Conservation (phyloP, 202 grass and related monocot genomes). For the Dendrocalamus latiflorus region DNA sequence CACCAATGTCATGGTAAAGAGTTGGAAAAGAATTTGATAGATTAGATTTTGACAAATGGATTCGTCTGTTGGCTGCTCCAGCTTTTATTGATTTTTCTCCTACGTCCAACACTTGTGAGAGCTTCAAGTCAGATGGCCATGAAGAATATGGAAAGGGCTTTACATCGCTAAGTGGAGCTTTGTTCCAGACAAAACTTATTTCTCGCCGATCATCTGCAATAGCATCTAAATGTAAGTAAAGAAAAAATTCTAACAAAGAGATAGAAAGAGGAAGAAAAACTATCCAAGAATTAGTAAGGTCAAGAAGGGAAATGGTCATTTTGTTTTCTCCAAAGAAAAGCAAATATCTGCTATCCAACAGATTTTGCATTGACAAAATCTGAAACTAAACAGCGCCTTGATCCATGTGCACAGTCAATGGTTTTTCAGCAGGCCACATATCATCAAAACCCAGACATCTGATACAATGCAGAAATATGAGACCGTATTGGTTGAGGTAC, state of each 20-base stretch:
- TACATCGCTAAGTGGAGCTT: conserved; percentile 22
- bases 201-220: conserved; percentile 42
- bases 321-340: not conserved
- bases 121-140: conserved; percentile 47
- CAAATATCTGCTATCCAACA: not conserved
- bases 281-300: not conserved
- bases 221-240: conserved; percentile 2
- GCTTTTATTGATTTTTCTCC: conserved; percentile 29
- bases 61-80: not conserved
- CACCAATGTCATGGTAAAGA: conserved; percentile 26
- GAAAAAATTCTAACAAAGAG: not conserved
- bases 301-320: not conserved
- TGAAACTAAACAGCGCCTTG: not conserved
- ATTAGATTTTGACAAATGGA: conserved; percentile 3
- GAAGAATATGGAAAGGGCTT: conserved; percentile 20
- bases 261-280: not conserved
- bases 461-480: not conserved
- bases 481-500: no score
- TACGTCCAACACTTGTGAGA: conserved; percentile 30
- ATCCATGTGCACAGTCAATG: not conserved
- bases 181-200: conserved; percentile 49
- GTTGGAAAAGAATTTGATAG: conserved; percentile 27
- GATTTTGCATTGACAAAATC: not conserved
- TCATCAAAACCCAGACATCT: not conserved
- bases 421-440: not conserved